A percentile compares a stretch with the other conserved stretches of the same genome.
phyloP scores from a whole-genome alignment of 2,329 filamentous ascomycete species.

The Conoideocrella luteorostrata region DNA sequence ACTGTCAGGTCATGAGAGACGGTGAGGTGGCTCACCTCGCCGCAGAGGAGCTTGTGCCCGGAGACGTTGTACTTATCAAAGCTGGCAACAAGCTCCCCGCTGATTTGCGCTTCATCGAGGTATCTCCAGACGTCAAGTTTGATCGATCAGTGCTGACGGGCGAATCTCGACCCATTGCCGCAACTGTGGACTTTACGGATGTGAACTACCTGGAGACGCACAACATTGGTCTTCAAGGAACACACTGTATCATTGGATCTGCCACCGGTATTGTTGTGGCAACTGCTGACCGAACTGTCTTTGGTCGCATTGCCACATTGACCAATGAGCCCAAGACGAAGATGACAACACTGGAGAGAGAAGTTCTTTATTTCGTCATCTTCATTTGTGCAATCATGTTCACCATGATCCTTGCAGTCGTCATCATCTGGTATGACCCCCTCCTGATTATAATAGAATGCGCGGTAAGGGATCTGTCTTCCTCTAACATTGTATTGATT shows the following conservation, averaged over 20 bases:
- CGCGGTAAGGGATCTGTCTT: too few relatives aligned
- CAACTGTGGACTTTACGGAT: constrained; percentile 59
- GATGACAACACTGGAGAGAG: constrained; percentile 63
- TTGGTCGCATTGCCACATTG: constrained; percentile 67
- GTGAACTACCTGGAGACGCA: constrained; percentile 71
- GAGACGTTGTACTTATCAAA: constrained; percentile 62
- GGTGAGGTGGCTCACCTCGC: constrained; percentile 41
- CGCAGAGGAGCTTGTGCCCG: constrained; percentile 61
- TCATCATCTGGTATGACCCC: constrained; percentile 59
- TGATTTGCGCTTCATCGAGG: constrained; percentile 63
- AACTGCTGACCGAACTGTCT: constrained; percentile 67
- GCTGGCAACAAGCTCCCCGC: constrained; percentile 69
- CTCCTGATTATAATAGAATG: too few relatives aligned
- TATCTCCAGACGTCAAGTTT: constrained; percentile 63
- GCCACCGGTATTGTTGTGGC: constrained; percentile 63
- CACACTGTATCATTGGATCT: constrained; percentile 65
- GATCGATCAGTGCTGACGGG: constrained; percentile 67
- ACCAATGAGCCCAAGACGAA: constrained; percentile 63
- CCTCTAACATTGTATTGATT: neutral
- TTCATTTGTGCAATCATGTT: constrained; percentile 65
- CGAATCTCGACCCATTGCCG: constrained; percentile 59
- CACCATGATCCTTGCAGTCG: constrained; percentile 56
- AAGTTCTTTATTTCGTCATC: constrained; percentile 65
- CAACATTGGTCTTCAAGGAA: constrained; percentile 73
- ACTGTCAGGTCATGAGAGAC: constrained; percentile 59